Base-by-base conservation (phyloP, 1,284 basidiomycete species). In the Fistulina hepatica region DNA sequence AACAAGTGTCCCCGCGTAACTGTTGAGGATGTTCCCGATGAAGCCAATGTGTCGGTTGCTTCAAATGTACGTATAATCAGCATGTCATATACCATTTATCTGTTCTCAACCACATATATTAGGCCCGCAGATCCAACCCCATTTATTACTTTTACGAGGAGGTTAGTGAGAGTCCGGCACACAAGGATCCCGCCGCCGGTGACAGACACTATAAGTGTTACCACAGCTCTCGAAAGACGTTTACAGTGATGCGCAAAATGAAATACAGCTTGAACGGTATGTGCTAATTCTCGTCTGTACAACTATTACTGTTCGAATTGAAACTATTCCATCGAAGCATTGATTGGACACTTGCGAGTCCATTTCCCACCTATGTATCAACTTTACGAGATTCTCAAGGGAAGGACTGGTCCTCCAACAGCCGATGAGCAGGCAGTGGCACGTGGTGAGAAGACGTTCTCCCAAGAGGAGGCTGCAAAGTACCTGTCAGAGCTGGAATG, bases 171-270 rank as follows among this genome's bases (percentile, higher is more conserved):
- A 38, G 41, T 34, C 33, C 42, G 3, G 28, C 45, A 16, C 45
- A 41, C 11, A 21, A 38, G 6, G 21, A 15, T 3, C 39, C 37
- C 3, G 33, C 30, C 12, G 12, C 9, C 1, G 50, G 53, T 3
- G 46, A 51, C 31, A 51, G 43, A 35, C 49, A 55, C 34, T 55
- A 47, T 33, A 45, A 47, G 25, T 56, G 49, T 34, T 47, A 40
- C 37, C 51, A 56, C 37, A 50, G 53, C 2, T 45, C 40, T 27
- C 30, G 35, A 2, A 48, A 49, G 28, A 43, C 50, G 9, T 33
- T 50, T 10, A 55, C 45, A 1, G 41, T 54, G 25, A 53, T 45
- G 5, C 42, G 42, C 26, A 28, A 11, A 10, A 51, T 51, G 52
- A 45, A 45, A 24, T 44, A 38, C 15, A 48, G 39, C 8, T 26